Evolutionary conservation across 164 flowering plant species (phyloP).

Genomic region (Vitis rupestris): DNA sequence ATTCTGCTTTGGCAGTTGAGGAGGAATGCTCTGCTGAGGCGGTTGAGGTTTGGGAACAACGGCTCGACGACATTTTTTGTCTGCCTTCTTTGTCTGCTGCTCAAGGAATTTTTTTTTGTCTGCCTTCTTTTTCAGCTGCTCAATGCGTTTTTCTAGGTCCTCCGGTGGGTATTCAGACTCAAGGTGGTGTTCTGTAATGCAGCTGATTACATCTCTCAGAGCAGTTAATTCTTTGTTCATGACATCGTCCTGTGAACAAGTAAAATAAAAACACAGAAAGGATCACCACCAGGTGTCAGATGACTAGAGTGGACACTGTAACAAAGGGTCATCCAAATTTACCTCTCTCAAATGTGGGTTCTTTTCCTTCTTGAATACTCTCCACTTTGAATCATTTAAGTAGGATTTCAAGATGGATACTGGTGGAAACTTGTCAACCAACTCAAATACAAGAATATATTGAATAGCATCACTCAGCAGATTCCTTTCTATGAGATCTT

Average conservation of each 20-base stretch:
- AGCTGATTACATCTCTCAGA: constrained; percentile 3
- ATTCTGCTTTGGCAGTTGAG: background rate
- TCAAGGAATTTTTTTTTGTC: no score
- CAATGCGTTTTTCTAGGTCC: constrained; percentile 2
- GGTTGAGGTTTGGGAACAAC: background rate
- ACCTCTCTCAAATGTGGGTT: constrained; percentile 6
- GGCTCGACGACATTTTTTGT: background rate
- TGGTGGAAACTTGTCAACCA: constrained; percentile 13
- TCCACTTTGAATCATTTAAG: background rate
- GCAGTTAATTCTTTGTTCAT: constrained; percentile 10
- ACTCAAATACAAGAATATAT: constrained; percentile 2
- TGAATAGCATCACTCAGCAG: constrained; percentile 12
- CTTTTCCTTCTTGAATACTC: background rate
- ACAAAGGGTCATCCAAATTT: background rate
- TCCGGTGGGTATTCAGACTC: background rate
- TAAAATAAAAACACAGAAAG: background rate
- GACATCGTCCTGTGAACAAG: background rate
- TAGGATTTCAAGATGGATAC: constrained; percentile 6
- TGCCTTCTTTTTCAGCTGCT: background rate
- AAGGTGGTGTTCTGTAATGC: constrained; percentile 16
- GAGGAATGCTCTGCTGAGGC: background rate
- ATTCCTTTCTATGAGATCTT: constrained; percentile 5
- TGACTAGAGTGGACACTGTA: background rate
- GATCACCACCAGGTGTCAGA: no score
- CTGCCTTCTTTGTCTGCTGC: background rate